Evolutionary conservation across 208 protist species (phyloP).

Genomic region (Leptomonas seymouri): DNA sequence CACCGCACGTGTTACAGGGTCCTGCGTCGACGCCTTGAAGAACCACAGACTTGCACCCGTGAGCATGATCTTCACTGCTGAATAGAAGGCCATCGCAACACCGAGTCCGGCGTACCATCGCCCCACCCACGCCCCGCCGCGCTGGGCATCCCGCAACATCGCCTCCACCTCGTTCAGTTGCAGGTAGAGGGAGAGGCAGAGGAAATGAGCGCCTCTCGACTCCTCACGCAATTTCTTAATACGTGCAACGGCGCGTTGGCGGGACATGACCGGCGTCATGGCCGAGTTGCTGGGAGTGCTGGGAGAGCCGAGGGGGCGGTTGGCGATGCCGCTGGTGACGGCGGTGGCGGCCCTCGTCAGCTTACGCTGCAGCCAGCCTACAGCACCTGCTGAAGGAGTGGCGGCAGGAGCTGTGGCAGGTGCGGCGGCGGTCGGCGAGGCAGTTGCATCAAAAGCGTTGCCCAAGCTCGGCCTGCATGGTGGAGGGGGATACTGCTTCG

Average conservation of each 20-base stretch:
- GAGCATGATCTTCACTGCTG: conserved; percentile 45
- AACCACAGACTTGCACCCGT: conserved; percentile 49
- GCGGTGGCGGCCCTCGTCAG: conserved; percentile 17
- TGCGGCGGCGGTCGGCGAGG: neutral
- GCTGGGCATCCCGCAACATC: conserved; percentile 55
- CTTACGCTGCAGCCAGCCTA: conserved; percentile 23
- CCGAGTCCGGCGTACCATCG: conserved; percentile 52
- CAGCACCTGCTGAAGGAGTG: conserved; percentile 1
- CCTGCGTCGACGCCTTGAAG: conserved; percentile 43
- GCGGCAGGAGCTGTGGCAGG: neutral
- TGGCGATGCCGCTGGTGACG: conserved; percentile 4
- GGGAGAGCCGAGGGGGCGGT: neutral
- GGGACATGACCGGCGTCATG: conserved; percentile 27
- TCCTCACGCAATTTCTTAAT: conserved; percentile 49
- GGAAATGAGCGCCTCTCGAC: conserved; percentile 45
- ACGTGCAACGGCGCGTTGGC: conserved; percentile 18
- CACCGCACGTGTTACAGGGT: conserved; percentile 59
- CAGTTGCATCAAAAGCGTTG: neutral
- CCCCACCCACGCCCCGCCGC: conserved; percentile 50
- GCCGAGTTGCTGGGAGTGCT: conserved; percentile 12
- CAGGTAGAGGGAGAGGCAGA: conserved; percentile 71
- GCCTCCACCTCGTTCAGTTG: conserved; percentile 64
- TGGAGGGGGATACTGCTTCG: conserved; percentile 1
- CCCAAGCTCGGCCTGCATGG: neutral
- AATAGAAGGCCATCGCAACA: conserved; percentile 58